Conservation (phyloP, 2,329 filamentous ascomycete genomes). For the Penicillium sp. region DNA sequence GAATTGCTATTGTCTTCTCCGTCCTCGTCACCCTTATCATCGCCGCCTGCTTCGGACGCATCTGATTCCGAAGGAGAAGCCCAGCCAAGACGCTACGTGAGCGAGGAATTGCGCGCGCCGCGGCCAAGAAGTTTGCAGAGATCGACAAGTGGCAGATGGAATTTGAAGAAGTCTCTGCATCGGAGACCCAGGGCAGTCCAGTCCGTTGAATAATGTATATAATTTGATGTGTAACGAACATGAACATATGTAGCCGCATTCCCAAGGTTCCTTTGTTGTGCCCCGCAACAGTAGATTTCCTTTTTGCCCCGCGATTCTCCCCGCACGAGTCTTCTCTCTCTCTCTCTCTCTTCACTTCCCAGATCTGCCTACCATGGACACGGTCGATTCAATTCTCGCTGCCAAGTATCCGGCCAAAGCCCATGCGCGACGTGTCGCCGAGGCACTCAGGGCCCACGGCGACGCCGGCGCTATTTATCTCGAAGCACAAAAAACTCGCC, state of each 20-base stretch:
- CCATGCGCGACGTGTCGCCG: slow-evolving; percentile 77
- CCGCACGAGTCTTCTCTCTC: background rate
- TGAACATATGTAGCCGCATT: slow-evolving; percentile 9
- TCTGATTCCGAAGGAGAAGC: slow-evolving; percentile 23
- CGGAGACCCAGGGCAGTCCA: slow-evolving; percentile 23
- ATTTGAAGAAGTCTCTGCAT: slow-evolving; percentile 38
- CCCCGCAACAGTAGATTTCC: slow-evolving; percentile 16
- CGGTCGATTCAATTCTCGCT: slow-evolving; percentile 42
- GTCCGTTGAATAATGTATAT: background rate
- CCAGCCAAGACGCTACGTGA: slow-evolving; percentile 21
- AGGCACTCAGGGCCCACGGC: slow-evolving; percentile 64
- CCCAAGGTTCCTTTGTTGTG: background rate
- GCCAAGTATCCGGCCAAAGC: slow-evolving; percentile 75
- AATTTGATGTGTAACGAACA: slow-evolving; percentile 5
- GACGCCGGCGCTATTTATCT: slow-evolving; percentile 75
- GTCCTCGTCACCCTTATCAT: slow-evolving; percentile 34
- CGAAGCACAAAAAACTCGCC: slow-evolving; percentile 72
- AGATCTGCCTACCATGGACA: slow-evolving; percentile 25
- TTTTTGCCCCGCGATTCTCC: slow-evolving; percentile 7
- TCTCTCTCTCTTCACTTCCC: background rate
- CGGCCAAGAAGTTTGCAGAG: slow-evolving; percentile 39
- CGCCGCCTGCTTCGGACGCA: slow-evolving; percentile 29
- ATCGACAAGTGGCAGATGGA: slow-evolving; percentile 43
- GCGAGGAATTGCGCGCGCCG: slow-evolving; percentile 35
- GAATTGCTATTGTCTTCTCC: slow-evolving; percentile 25